phyloP scores from a whole-genome alignment of 2,329 filamentous ascomycete genomes.

The Allantophomopsis lycopodina region DNA sequence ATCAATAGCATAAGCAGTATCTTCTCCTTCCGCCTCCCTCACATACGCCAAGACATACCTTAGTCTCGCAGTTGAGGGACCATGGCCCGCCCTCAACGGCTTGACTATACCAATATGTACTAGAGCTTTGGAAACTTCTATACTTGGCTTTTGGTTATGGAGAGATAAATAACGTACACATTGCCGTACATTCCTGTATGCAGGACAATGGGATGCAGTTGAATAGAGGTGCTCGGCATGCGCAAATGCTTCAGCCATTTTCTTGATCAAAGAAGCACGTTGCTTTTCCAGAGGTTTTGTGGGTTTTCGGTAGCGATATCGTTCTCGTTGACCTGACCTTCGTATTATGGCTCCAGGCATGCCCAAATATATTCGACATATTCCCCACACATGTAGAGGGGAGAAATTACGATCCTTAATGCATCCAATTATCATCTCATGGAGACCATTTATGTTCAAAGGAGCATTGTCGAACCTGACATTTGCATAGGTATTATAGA shows the following conservation, averaged over 20 bases:
- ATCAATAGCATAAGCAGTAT: constrained; percentile 7
- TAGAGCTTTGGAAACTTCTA: constrained; percentile 10
- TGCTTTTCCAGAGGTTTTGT: constrained; percentile 4
- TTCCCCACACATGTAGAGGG: constrained; percentile 1
- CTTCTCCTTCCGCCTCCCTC: constrained; percentile 9
- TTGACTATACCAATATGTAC: constrained; percentile 9
- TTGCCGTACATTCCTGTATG: constrained; percentile 13
- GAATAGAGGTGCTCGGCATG: constrained; percentile 2
- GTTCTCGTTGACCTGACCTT: not conserved
- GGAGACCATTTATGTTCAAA: constrained; percentile 1
- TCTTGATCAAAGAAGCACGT: constrained; percentile 8
- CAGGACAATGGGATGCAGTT: constrained; percentile 2
- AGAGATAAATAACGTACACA: constrained; percentile 12
- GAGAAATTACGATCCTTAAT: not conserved
- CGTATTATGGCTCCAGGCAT: not conserved
- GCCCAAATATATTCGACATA: constrained; percentile 1
- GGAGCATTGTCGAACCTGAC: not conserved
- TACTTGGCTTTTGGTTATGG: constrained; percentile 7
- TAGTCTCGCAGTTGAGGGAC: constrained; percentile 8
- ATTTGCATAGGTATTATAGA: constrained; percentile 2
- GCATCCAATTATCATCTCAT: constrained; percentile 1
- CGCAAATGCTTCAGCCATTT: constrained; percentile 15
- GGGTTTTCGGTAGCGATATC: not conserved
- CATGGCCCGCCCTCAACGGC: constrained; percentile 7
- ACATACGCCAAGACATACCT: constrained; percentile 11